These are phyloP conservation scores for Babesia caballi DNA, from an alignment of 169 alveolate genomes.

Conservation along the genomic window DNA sequence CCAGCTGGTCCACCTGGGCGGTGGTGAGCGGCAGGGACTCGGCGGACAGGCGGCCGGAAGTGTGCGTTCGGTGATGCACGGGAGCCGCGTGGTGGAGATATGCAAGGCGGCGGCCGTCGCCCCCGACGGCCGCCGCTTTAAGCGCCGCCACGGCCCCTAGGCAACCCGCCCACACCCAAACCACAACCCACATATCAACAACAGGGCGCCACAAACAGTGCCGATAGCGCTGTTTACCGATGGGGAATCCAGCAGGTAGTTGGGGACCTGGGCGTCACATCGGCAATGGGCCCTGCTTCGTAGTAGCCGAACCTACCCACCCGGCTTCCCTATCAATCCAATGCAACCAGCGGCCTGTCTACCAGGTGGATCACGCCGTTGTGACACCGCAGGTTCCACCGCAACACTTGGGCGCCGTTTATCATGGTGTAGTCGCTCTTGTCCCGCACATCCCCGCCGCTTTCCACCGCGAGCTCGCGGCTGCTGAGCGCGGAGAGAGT, in stretches of 20 bases:
- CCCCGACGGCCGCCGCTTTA: neutral
- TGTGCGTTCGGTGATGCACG: neutral
- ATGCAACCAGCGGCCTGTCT: slow-evolving; percentile 61
- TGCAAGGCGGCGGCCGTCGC: neutral
- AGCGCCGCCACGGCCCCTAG: neutral
- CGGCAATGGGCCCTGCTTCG: neutral
- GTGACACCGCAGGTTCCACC: slow-evolving; percentile 77
- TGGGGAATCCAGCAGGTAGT: no score
- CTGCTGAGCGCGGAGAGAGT: slow-evolving; percentile 47
- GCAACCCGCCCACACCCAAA: neutral
- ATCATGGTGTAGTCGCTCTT: slow-evolving; percentile 62
- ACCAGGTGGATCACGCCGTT: slow-evolving; percentile 76
- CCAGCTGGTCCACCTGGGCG: slow-evolving; percentile 10
- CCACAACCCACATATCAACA: no score
- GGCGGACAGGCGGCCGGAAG: neutral
- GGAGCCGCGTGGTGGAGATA: neutral
- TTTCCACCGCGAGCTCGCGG: slow-evolving; percentile 56
- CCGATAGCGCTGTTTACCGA: no score
- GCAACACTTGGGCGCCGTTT: slow-evolving; percentile 66
- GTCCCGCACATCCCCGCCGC: slow-evolving; percentile 60
- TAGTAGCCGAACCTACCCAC: no score
- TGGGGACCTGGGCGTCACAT: no score
- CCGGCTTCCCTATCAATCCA: neutral
- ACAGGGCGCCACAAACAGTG: no score
- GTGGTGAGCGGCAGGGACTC: slow-evolving; percentile 13